phyloP scores from a whole-genome alignment of 225 moss, liverwort and hornwort species.

The Rhytidiadelphus loreus region DNA sequence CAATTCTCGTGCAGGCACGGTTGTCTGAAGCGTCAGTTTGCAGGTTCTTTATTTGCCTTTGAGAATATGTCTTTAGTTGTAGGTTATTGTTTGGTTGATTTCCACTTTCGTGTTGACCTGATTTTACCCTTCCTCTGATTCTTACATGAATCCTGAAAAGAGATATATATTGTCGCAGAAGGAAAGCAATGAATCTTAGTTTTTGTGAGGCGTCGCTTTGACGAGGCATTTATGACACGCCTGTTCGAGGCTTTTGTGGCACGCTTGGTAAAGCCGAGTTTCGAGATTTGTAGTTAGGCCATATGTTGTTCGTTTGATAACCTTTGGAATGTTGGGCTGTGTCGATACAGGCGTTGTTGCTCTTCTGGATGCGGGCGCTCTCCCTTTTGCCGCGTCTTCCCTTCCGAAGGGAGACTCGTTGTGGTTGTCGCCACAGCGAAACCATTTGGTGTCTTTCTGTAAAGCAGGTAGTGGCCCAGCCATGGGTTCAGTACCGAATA shows the following conservation, averaged over 20 bases:
- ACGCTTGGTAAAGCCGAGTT: background rate
- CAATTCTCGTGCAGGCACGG: background rate
- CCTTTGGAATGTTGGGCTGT: slow-evolving; percentile 11
- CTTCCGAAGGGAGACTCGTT: background rate
- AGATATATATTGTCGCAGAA: background rate
- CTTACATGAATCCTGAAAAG: background rate
- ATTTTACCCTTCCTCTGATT: background rate
- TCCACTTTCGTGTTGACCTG: background rate
- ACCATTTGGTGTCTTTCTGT: background rate
- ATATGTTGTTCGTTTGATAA: slow-evolving; percentile 5
- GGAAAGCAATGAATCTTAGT: background rate
- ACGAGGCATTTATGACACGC: background rate
- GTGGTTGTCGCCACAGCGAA: background rate
- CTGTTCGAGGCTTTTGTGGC: background rate
- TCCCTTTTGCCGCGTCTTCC: background rate
- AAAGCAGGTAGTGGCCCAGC: background rate
- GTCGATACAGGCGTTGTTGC: background rate
- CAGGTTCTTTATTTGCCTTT: background rate
- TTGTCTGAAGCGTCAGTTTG: background rate
- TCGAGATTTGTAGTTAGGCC: background rate
- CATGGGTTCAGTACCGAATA: slow-evolving; percentile 24
- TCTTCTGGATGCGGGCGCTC: slow-evolving; percentile 4
- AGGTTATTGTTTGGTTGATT: background rate
- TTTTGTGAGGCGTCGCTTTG: background rate
- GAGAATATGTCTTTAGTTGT: background rate